Conservation (phyloP, 805 yeast species). For the Saccharomyces mikatae region DNA sequence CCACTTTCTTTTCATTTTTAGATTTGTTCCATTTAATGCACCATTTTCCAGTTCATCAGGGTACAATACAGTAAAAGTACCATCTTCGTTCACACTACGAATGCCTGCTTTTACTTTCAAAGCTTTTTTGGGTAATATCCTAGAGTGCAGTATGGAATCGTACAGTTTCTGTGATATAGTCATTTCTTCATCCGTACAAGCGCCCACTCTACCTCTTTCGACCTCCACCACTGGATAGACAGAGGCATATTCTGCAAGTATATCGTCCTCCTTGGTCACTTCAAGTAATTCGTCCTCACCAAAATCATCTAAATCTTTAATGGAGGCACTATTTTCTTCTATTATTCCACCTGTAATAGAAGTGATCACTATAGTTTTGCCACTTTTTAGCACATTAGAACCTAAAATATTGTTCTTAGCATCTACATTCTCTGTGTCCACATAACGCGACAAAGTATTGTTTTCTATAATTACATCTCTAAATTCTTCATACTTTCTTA, state of each 20-base stretch:
- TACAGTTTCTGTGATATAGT: conserved; percentile 56
- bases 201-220: conserved; percentile 65
- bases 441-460: conserved; percentile 34
- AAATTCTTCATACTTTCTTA: conserved; percentile 66
- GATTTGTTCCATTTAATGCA: conserved; percentile 12
- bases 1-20: conserved; percentile 39
- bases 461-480: conserved; percentile 42
- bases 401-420: conserved; percentile 42
- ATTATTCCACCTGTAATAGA: conserved; percentile 60
- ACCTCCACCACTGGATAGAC: conserved; percentile 72
- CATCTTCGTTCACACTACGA: conserved; percentile 43
- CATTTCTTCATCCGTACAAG: conserved; percentile 84
- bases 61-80: conserved; percentile 39
- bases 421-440: conserved; percentile 28
- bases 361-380: conserved; percentile 67
- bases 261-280: conserved; percentile 17
- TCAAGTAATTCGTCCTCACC: conserved; percentile 28
- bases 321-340: conserved; percentile 43
- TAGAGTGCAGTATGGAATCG: conserved; percentile 52
- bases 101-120: conserved; percentile 39
- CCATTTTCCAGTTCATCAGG: conserved; percentile 33
- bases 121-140: conserved; percentile 42
- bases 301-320: conserved; percentile 34
- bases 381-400: conserved; percentile 59
- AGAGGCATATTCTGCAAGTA: conserved; percentile 31